Evolutionary conservation across 2,329 filamentous ascomycete genomes (phyloP), one percentile per base, ranked within the genome.

Genomic region (Penicillium nordicum): DNA sequence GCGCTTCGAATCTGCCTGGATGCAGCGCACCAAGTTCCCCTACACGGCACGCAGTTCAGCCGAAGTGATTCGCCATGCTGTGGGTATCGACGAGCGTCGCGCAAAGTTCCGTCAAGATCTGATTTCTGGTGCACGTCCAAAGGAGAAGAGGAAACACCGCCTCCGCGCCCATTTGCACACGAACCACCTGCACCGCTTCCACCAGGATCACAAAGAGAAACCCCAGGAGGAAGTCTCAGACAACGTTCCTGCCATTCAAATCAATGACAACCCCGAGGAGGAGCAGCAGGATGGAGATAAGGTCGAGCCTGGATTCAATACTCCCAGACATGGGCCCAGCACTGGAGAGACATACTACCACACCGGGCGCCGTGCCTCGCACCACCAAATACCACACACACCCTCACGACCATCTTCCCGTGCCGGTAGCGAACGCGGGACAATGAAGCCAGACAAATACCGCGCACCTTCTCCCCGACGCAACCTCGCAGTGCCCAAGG

Each of bases 1-100:
- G 1, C 80, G 83, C 3, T 94, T 94, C 57, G 90, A 94, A 72
- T 83, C 79, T 44, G 81, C 79, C 6, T 80, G 76, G 75, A 92
- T 93, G 87, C 84, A 90, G 67, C 83, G 89, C 37, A 89, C 82
- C 67, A 90, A 88, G 68, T 91, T 91, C 41, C 88, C 88, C 0
- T 76, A 76, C 51, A 82, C 80, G 0, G 81, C 82, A 21, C 76
- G 78, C 54, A 81, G 79, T 61, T 80, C 80, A 4, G 81, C 82
- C 5, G 78, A 74, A 49, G 75, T 83, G 2, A 83, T 84, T 55
- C 76, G 82, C 8, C 82, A 84, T 64, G 82, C 82, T 1, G 82
- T 84, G 0, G 76, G 80, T 1, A 84, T 85, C 53, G 81, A 84
- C 58, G 82, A 84, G 65, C 76, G 81, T 11, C 75, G 82, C 37